Conservation (phyloP, 495 filamentous ascomycete species). For the Penicillium manginii region DNA sequence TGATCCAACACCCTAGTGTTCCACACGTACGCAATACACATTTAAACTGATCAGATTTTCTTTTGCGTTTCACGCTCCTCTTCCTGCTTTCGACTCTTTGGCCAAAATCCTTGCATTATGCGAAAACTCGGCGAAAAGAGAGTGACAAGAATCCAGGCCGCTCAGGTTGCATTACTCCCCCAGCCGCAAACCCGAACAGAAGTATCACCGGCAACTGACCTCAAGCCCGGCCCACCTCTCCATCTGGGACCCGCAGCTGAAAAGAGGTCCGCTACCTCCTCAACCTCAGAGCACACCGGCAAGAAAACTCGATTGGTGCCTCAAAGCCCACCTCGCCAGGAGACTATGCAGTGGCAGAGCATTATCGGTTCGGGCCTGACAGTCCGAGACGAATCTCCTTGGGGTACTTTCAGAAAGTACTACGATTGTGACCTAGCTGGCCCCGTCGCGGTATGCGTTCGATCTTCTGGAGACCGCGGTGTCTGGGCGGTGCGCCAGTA, state of each 20-base stretch:
- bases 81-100: background rate
- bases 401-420: background rate
- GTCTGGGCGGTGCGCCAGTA: constrained; percentile 16
- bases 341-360: background rate
- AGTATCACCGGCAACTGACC: constrained; percentile 1
- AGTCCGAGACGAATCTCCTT: background rate
- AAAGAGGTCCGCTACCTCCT: background rate
- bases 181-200: background rate
- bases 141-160: constrained; percentile 3
- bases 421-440: background rate
- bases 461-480: constrained; percentile 1
- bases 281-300: background rate
- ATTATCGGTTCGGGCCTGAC: background rate
- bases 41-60: background rate
- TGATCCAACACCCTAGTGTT: background rate
- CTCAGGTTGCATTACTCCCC: constrained; percentile 1
- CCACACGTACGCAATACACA: background rate
- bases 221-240: no score
- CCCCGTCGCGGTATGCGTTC: constrained; percentile 5
- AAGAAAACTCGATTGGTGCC: background rate
- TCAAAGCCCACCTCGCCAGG: background rate
- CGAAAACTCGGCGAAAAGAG: background rate
- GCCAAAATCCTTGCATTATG: background rate
- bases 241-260: background rate
- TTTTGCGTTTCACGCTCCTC: background rate